These are phyloP conservation scores for Tothia fuscella DNA, from an alignment of 2,329 filamentous ascomycete species.

Conservation along the genomic window DNA sequence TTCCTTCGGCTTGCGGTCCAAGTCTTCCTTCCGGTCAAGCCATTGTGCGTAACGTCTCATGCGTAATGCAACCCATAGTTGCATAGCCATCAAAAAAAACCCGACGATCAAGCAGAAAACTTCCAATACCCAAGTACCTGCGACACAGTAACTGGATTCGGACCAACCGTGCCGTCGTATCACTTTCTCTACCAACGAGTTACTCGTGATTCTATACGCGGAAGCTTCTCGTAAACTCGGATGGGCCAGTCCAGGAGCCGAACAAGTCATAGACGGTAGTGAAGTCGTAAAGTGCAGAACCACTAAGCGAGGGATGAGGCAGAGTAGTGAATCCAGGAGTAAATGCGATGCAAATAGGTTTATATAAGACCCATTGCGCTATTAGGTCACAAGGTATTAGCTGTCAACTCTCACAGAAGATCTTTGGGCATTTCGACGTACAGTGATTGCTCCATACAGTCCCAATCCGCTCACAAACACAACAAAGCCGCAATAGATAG, in stretches of 20 bases:
- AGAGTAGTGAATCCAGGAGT: constrained; percentile 18
- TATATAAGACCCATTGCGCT: constrained; percentile 13
- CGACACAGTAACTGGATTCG: too few species aligned
- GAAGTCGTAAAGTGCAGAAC: constrained; percentile 13
- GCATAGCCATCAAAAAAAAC: constrained; percentile 2
- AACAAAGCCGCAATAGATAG: constrained; percentile 29
- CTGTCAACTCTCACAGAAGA: not conserved
- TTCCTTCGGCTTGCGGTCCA: too few species aligned
- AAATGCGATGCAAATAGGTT: constrained; percentile 17
- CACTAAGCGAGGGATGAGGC: constrained; percentile 14
- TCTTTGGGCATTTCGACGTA: constrained; percentile 17
- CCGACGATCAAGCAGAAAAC: not conserved
- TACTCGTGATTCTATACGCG: not conserved
- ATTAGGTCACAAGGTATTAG: not conserved
- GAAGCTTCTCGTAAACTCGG: constrained; percentile 2
- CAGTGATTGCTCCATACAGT: constrained; percentile 31
- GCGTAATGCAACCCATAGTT: constrained; percentile 4
- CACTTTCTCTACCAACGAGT: too few species aligned
- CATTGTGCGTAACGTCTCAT: constrained; percentile 7
- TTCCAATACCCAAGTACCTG: constrained; percentile 1
- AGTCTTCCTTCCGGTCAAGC: constrained; percentile 5
- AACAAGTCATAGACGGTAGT: constrained; percentile 11
- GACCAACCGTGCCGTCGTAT: too few species aligned
- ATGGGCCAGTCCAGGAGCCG: constrained; percentile 1
- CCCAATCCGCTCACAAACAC: constrained; percentile 29